Percentiles rank a stretch among this genome's conserved stretches.
Evolutionary conservation across 495 filamentous ascomycete genomes (phyloP).

Genomic region (Neurospora africana): DNA sequence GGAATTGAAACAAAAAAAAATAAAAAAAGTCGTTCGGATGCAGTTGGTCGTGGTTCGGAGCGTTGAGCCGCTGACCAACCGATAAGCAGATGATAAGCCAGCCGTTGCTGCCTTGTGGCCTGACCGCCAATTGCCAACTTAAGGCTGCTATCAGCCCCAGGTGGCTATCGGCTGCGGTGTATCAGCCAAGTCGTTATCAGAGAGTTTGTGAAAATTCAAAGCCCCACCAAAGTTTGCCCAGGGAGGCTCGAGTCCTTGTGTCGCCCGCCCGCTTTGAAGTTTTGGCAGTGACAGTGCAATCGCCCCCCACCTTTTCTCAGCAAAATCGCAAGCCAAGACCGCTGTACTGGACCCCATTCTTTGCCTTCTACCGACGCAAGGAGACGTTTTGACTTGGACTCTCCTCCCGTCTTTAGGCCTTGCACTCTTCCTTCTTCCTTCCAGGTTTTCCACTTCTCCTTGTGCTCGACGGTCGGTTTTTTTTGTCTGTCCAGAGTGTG

Average conservation of each 20-base stretch:
- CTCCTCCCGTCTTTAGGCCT: not conserved
- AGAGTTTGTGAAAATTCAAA: conserved; percentile 23
- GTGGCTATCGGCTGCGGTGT: not conserved
- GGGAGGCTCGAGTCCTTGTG: conserved; percentile 9
- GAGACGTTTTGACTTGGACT: not conserved
- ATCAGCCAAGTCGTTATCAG: conserved; percentile 15
- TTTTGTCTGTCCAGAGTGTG: not conserved
- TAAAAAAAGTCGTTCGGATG: not conserved
- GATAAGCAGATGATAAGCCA: not conserved
- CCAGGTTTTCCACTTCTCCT: not conserved
- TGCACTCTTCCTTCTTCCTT: not conserved
- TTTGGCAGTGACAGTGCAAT: not conserved
- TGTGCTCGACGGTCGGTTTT: not conserved
- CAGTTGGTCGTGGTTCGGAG: not conserved
- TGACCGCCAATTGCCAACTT: conserved; percentile 10
- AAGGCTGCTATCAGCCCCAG: conserved; percentile 23
- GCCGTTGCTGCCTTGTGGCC: conserved; percentile 20
- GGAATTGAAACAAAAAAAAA: not conserved
- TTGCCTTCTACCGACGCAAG: not conserved
- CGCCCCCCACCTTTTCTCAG: conserved; percentile 3
- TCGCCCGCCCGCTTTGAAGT: conserved; percentile 6
- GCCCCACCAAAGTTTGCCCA: conserved; percentile 16
- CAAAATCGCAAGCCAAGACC: not conserved
- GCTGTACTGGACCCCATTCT: not conserved
- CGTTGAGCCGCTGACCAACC: not conserved